Evolutionary conservation across 2,329 filamentous ascomycete genomes (phyloP).

Genomic region (Exophiala aquamarina): DNA sequence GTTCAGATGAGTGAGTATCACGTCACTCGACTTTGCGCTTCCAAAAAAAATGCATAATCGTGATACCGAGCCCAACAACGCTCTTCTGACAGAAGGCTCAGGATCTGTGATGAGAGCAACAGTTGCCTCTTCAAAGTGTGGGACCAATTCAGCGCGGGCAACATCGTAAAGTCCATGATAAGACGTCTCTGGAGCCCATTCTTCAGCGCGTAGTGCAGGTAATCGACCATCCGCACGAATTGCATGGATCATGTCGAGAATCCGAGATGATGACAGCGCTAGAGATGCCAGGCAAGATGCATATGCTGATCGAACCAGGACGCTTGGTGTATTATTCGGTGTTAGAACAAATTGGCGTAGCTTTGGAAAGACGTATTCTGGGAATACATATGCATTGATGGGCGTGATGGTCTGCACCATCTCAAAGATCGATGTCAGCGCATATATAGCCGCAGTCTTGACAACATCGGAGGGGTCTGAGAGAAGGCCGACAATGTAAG

Average conservation of each 20-base stretch:
- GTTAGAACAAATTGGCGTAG: slow-evolving; percentile 58
- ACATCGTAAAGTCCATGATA: slow-evolving; percentile 86
- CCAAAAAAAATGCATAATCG: slow-evolving; percentile 95
- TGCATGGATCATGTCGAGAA: slow-evolving; percentile 88
- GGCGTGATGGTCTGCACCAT: slow-evolving; percentile 85
- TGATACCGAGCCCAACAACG: slow-evolving; percentile 87
- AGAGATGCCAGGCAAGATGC: slow-evolving; percentile 88
- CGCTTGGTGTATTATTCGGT: slow-evolving; percentile 56
- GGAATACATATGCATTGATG: slow-evolving; percentile 66
- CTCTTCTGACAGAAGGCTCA: slow-evolving; percentile 81
- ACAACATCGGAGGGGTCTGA: slow-evolving; percentile 82
- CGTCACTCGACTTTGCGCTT: slow-evolving; percentile 86
- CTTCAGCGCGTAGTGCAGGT: slow-evolving; percentile 74
- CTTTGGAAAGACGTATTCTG: slow-evolving; percentile 63
- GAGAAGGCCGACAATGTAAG: slow-evolving; percentile 81
- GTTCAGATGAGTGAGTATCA: slow-evolving; percentile 93
- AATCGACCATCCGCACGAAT: slow-evolving; percentile 80
- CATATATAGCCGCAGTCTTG: slow-evolving; percentile 78
- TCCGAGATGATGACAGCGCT: slow-evolving; percentile 78
- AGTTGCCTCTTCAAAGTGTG: slow-evolving; percentile 82
- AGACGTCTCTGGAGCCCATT: slow-evolving; percentile 64
- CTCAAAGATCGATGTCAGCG: slow-evolving; percentile 83
- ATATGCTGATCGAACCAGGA: slow-evolving; percentile 83
- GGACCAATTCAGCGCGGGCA: slow-evolving; percentile 77
- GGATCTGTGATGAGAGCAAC: slow-evolving; percentile 86